Evolutionary conservation across 495 filamentous ascomycete species (phyloP).

Genomic region (Penicillium nucicola): DNA sequence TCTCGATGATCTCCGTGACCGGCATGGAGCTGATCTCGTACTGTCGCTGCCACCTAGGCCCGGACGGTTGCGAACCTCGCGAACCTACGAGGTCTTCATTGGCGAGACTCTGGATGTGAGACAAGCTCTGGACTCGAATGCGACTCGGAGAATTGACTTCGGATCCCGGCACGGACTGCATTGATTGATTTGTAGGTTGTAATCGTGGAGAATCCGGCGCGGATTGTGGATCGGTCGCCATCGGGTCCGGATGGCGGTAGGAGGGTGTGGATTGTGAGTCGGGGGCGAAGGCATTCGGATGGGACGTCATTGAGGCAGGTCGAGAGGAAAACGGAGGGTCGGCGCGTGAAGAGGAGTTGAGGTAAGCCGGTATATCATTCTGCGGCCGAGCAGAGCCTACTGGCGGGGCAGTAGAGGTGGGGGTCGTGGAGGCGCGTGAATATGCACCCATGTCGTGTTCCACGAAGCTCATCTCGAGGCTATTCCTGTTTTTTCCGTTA

Average conservation of each 20-base stretch:
- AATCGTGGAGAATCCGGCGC: slow-evolving; percentile 53
- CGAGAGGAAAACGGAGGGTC: slow-evolving; percentile 22
- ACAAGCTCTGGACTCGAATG: slow-evolving; percentile 79
- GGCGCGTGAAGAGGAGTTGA: slow-evolving; percentile 29
- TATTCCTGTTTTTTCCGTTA: no score
- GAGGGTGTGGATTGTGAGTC: slow-evolving; percentile 21
- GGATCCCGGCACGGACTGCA: slow-evolving; percentile 49
- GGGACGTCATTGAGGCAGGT: slow-evolving; percentile 33
- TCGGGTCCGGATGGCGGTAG: slow-evolving; percentile 7
- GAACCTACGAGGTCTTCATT: slow-evolving; percentile 64
- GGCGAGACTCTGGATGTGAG: slow-evolving; percentile 87
- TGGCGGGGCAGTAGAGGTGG: slow-evolving; percentile 42
- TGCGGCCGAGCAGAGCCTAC: slow-evolving; percentile 36
- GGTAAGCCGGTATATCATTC: slow-evolving; percentile 43
- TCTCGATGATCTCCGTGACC: slow-evolving; percentile 96
- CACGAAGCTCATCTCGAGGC: slow-evolving; percentile 11
- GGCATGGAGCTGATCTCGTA: slow-evolving; percentile 99
- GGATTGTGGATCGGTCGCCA: slow-evolving; percentile 21
- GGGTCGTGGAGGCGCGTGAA: slow-evolving; percentile 34
- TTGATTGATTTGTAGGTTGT: slow-evolving; percentile 50
- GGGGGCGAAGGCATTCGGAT: slow-evolving; percentile 19
- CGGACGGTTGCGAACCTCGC: slow-evolving; percentile 36
- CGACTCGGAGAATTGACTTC: slow-evolving; percentile 64
- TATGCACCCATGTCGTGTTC: background rate
- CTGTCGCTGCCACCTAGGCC: slow-evolving; percentile 49